Evolutionary conservation across 108 stramenopile species (phyloP).

Genomic region (Fragilariopsis cylindrus): DNA sequence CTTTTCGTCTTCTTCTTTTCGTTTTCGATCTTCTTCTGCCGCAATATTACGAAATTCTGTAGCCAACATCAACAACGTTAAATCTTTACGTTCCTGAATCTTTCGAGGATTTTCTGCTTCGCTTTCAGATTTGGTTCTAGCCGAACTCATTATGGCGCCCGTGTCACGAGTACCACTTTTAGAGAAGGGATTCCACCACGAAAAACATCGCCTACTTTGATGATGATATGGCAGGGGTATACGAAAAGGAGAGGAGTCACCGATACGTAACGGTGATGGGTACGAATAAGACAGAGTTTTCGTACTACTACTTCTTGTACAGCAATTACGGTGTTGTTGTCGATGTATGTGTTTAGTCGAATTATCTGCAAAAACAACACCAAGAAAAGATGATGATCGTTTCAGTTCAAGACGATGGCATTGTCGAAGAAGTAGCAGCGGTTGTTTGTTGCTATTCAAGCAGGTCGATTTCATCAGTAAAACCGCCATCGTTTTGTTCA

Average conservation of each 20-base stretch:
- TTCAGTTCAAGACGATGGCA: too few species aligned
- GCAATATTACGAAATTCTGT: constrained; percentile 37
- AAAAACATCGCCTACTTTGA: background rate
- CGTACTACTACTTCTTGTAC: background rate
- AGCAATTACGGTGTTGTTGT: background rate
- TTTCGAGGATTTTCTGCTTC: constrained; percentile 42
- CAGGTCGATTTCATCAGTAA: too few species aligned
- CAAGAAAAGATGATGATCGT: too few species aligned
- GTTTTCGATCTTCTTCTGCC: constrained; percentile 9
- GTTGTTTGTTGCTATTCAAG: too few species aligned
- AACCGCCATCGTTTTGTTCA: too few species aligned
- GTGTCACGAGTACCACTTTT: constrained; percentile 12
- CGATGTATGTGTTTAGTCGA: background rate
- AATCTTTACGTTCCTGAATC: constrained; percentile 70
- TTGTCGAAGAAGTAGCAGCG: too few species aligned
- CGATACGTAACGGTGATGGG: background rate
- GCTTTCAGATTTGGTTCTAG: constrained; percentile 9
- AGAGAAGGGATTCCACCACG: constrained; percentile 35
- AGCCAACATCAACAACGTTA: constrained; percentile 55
- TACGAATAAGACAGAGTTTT: background rate
- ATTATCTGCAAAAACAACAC: too few species aligned
- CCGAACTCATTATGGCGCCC: constrained; percentile 22
- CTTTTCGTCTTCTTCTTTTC: constrained; percentile 24
- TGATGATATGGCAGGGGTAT: background rate
- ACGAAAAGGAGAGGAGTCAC: background rate